phyloP scores from a whole-genome alignment of 768 basidiomycete genomes.

The Tulasnella sp. region DNA sequence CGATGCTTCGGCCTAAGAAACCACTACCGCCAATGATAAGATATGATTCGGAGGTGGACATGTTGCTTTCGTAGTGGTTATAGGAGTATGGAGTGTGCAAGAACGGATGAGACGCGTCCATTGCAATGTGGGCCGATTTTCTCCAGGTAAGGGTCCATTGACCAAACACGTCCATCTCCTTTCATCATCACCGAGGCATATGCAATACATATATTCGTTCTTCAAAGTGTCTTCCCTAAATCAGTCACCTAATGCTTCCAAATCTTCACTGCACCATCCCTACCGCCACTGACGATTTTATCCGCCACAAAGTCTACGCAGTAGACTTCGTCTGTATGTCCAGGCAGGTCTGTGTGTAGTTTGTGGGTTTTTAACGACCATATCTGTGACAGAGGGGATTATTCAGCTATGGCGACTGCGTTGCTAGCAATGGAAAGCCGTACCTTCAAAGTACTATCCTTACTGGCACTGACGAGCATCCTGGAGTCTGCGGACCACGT shows the following conservation, averaged over 20 bases:
- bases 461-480: constrained; percentile 86
- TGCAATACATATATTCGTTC: no score
- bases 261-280: constrained; percentile 90
- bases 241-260: constrained; percentile 26
- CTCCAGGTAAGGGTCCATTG: no score
- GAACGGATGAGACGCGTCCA: no score
- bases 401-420: not conserved
- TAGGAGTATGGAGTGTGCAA: no score
- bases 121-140: no score
- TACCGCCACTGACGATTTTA: constrained; percentile 96
- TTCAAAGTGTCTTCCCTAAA: no score
- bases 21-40: constrained; percentile 92
- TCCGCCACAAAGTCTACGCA: constrained; percentile 99
- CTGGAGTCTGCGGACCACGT: constrained; percentile 93
- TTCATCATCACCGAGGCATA: no score
- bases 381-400: constrained; percentile 40
- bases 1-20: constrained; percentile 84
- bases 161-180: no score
- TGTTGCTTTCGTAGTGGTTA: no score
- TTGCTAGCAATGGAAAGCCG: constrained; percentile 21
- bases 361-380: constrained; percentile 98
- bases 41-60: constrained; percentile 45
- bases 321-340: constrained; percentile 96
- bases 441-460: constrained; percentile 93
- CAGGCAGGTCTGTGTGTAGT: constrained; percentile 85